phyloP scores from a whole-genome alignment of 352 stramenopile species.

The Phytophthora cactorum region DNA sequence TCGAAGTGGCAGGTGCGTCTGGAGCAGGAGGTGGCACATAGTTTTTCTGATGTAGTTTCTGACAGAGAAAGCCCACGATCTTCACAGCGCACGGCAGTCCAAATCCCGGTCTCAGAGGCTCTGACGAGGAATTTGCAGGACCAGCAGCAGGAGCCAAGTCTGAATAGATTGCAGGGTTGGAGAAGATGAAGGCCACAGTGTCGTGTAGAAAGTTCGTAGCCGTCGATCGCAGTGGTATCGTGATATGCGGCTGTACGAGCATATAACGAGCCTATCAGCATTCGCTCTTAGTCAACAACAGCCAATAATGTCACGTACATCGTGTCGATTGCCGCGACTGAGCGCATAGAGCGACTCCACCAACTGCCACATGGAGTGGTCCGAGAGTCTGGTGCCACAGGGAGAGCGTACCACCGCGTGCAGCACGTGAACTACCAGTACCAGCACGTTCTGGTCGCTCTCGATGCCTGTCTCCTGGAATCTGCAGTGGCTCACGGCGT shows the following conservation, averaged over 20 bases:
- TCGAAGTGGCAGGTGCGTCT: slow-evolving; percentile 20
- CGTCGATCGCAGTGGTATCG: slow-evolving; percentile 62
- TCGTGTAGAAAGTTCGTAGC: slow-evolving; percentile 71
- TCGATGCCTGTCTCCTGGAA: slow-evolving; percentile 94
- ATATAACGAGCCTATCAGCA: slow-evolving; percentile 5
- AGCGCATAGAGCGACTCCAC: slow-evolving; percentile 96
- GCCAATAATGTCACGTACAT: slow-evolving; percentile 45
- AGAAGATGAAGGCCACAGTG: slow-evolving; percentile 73
- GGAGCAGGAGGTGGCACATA: slow-evolving; percentile 30
- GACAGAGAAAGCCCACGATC: slow-evolving; percentile 79
- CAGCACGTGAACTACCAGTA: slow-evolving; percentile 95
- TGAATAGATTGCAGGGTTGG: slow-evolving; percentile 55
- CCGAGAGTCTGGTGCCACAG: slow-evolving; percentile 81
- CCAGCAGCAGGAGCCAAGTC: slow-evolving; percentile 20
- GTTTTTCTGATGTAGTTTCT: slow-evolving; percentile 72
- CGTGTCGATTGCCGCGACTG: slow-evolving; percentile 65
- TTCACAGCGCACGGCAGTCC: slow-evolving; percentile 81
- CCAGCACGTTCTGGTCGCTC: slow-evolving; percentile 91
- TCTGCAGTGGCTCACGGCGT: slow-evolving; percentile 92
- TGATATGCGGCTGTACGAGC: slow-evolving; percentile 58
- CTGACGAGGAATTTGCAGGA: not conserved
- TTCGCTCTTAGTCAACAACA: slow-evolving; percentile 3
- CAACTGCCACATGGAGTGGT: slow-evolving; percentile 95
- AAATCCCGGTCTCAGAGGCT: slow-evolving; percentile 46
- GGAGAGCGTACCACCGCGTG: slow-evolving; percentile 92